These are phyloP conservation scores for Leccinum sublutescens DNA, from an alignment of 768 basidiomycete species.

Conservation along the genomic window DNA sequence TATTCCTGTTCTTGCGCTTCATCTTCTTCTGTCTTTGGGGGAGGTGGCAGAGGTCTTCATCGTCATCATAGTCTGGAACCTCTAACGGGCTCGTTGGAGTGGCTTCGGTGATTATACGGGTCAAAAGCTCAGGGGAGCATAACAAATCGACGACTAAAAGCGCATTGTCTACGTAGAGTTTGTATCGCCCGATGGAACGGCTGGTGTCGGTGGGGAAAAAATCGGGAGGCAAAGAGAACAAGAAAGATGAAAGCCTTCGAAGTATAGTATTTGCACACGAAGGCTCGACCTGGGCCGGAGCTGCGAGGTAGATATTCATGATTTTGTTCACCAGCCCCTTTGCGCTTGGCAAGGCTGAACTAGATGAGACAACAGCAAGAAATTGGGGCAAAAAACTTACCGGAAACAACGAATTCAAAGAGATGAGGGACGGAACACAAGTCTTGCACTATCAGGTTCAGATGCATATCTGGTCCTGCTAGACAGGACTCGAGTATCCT, in stretches of 20 bases:
- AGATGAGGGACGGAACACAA: slow-evolving; percentile 26
- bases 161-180: slow-evolving; percentile 24
- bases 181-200: slow-evolving; percentile 18
- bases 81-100: neutral
- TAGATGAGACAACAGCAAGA: neutral
- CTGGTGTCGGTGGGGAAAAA: slow-evolving; percentile 10
- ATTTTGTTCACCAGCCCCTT: slow-evolving; percentile 27
- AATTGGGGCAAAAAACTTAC: slow-evolving; percentile 10
- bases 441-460: slow-evolving; percentile 28
- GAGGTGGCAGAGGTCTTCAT: slow-evolving; percentile 1
- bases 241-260: slow-evolving; percentile 22
- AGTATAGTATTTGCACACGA: slow-evolving; percentile 27
- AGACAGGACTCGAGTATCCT: slow-evolving; percentile 26
- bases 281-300: slow-evolving; percentile 16
- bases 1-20: slow-evolving; percentile 18
- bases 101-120: neutral
- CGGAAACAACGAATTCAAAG: slow-evolving; percentile 32
- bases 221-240: slow-evolving; percentile 24
- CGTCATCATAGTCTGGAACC: slow-evolving; percentile 5
- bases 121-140: slow-evolving; percentile 11
- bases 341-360: slow-evolving; percentile 16
- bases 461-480: slow-evolving; percentile 16
- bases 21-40: slow-evolving; percentile 29
- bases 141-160: slow-evolving; percentile 21
- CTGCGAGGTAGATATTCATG: slow-evolving; percentile 32